Conservation (phyloP, 225 moss, liverwort and hornwort species). For the Takakia lepidozioides region DNA sequence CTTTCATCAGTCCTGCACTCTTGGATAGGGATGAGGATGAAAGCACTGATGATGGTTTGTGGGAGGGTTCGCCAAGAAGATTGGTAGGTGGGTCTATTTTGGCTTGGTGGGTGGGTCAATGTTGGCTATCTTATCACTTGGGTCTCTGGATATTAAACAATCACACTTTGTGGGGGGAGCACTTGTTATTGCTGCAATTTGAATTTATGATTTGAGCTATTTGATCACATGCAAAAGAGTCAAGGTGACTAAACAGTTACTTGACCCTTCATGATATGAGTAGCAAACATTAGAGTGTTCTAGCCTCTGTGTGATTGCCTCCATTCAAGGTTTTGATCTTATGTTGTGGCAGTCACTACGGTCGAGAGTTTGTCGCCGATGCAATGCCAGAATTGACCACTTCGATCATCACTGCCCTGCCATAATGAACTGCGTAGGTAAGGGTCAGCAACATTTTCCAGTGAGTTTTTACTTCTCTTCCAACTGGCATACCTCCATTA, state of each 20-base stretch:
- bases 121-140: neutral
- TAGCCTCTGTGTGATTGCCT: no score
- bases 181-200: no score
- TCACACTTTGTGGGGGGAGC: no score
- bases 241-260: no score
- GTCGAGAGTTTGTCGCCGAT: constrained; percentile 50
- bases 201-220: no score
- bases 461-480: neutral
- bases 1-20: neutral
- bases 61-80: constrained; percentile 20
- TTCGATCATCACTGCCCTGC: constrained; percentile 65
- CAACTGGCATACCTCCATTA: no score
- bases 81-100: constrained; percentile 22
- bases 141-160: no score
- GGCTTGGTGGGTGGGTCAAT: neutral
- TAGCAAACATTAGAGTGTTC: no score
- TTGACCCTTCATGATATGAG: no score
- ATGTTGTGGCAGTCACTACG: constrained; percentile 37
- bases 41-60: constrained; percentile 10
- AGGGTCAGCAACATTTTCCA: no score
- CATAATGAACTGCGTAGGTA: constrained; percentile 56
- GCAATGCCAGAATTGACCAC: constrained; percentile 48
- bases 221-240: no score
- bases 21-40: constrained; percentile 17
- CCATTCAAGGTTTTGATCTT: neutral